Conservation (phyloP, 148 eudicot genomes). For the Oxyria digyna region DNA sequence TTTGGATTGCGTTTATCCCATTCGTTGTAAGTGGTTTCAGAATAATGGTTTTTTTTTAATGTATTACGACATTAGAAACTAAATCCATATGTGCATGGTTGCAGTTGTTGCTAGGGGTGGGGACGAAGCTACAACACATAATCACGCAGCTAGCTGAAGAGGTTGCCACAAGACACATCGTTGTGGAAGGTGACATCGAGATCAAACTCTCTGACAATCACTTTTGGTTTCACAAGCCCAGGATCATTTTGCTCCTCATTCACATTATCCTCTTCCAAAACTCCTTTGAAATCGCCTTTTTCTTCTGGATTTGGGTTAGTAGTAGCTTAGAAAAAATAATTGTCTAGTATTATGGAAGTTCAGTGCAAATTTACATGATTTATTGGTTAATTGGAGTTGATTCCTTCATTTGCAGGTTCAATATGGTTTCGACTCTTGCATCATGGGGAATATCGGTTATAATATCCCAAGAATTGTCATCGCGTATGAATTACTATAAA, state of each 20-base stretch:
- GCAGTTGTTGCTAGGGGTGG: constrained; percentile 66
- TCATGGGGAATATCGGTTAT: constrained; percentile 51
- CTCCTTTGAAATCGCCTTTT: constrained; percentile 64
- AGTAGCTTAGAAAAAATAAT: too few relatives aligned
- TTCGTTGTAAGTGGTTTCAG: constrained; percentile 26
- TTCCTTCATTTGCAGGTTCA: constrained; percentile 23
- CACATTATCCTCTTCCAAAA: constrained; percentile 68
- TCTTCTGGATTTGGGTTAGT: constrained; percentile 84
- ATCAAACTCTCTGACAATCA: constrained; percentile 63
- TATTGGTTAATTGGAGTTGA: not conserved
- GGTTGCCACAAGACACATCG: constrained; percentile 58
- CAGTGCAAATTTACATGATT: not conserved
- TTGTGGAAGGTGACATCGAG: constrained; percentile 47
- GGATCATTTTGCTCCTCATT: constrained; percentile 41
- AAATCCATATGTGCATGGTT: not conserved
- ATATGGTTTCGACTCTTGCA: constrained; percentile 60
- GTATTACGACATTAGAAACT: too few relatives aligned
- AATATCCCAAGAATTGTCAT: constrained; percentile 54
- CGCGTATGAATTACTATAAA: constrained; percentile 25
- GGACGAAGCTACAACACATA: constrained; percentile 67
- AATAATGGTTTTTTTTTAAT: too few relatives aligned
- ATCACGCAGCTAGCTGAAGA: constrained; percentile 51
- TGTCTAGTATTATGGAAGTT: too few relatives aligned
- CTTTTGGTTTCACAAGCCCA: constrained; percentile 61
- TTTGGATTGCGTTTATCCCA: constrained; percentile 90